Conservation (phyloP, 305 asterid species). For the Fraxinus nigra region DNA sequence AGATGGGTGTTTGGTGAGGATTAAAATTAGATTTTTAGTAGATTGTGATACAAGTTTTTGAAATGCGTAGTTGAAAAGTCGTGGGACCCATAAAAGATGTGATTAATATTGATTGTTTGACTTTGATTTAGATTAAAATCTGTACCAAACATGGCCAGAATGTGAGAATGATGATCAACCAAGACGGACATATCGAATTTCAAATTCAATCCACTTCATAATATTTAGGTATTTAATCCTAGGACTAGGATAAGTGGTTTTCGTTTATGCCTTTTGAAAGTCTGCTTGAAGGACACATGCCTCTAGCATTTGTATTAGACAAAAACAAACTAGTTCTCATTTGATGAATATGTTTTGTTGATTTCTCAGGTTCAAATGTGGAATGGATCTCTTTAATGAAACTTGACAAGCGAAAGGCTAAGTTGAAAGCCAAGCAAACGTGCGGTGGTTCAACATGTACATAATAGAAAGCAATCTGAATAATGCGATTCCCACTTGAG, state of each 20-base stretch:
- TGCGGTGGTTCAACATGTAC: not conserved
- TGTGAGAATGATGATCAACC: not conserved
- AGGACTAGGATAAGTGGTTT: not conserved
- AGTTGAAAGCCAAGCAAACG: not conserved
- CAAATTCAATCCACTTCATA: not conserved
- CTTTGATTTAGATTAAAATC: too few species aligned
- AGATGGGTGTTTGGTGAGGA: too few species aligned
- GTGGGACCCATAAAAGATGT: too few species aligned
- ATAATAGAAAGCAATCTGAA: conserved; percentile 20
- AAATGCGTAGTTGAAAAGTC: too few species aligned
- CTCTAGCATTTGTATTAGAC: not conserved
- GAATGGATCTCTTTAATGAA: conserved; percentile 11
- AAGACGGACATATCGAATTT: not conserved
- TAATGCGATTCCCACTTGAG: not conserved
- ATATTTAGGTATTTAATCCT: not conserved
- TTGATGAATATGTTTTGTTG: not conserved
- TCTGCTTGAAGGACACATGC: not conserved
- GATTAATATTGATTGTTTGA: too few species aligned
- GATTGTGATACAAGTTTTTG: too few species aligned
- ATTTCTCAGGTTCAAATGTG: conserved; percentile 22
- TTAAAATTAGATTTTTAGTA: too few species aligned
- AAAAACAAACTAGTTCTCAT: not conserved
- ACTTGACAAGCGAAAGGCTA: not conserved
- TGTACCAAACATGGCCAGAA: not conserved
- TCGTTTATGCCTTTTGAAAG: not conserved